Evolutionary conservation across 1,284 basidiomycete genomes (phyloP), one percentile per base, ranked within the genome.

Genomic region (Spongispora temasekensis): DNA sequence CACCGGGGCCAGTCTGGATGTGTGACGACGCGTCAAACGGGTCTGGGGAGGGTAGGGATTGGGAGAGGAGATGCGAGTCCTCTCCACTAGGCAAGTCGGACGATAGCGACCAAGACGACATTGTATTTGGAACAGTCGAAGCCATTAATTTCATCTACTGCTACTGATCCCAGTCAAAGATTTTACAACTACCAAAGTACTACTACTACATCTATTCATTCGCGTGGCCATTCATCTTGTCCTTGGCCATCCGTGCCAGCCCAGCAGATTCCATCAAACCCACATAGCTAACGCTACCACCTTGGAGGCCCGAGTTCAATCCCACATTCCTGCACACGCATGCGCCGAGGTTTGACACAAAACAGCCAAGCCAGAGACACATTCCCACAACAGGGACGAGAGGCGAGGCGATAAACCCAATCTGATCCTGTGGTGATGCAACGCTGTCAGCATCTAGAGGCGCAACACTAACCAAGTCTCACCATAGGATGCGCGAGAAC

Each of bases 51-150:
- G 75, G 77, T 27, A 78, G 65, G 0, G 83, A 81, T 62, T 85
- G 81, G 9, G 83, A 85, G 54, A 88, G 76, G 12, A 88, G 75
- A 51, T 75, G 78, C 9, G 84, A 83, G 62, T 76, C 77, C 61
- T 66, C 61, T 12, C 64, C 67, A 51, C 32, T 62, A n/a, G 64
- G 52, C 8, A 64, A 62, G 28, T 75, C 61, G 2, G 67, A 70
- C 51, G 71, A 72, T 6, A 62, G 65, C 3, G 61, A 76, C 71
- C 74, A 74, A 34, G 27, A 67, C 64, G 28, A 81, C 77, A 40
- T 81, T 46, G 37, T 57, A 42, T 50, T 21, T n/a, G n/a, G n/a
- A n/a, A n/a, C n/a, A n/a, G n/a, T n/a, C n/a, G n/a, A n/a, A n/a
- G n/a, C n/a, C n/a, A n/a, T n/a, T n/a, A n/a, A n/a, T n/a, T n/a